Percentiles rank a stretch among this genome's conserved stretches.
Conservation (phyloP, 23 red algal genomes). For the Agarophyton chilense region DNA sequence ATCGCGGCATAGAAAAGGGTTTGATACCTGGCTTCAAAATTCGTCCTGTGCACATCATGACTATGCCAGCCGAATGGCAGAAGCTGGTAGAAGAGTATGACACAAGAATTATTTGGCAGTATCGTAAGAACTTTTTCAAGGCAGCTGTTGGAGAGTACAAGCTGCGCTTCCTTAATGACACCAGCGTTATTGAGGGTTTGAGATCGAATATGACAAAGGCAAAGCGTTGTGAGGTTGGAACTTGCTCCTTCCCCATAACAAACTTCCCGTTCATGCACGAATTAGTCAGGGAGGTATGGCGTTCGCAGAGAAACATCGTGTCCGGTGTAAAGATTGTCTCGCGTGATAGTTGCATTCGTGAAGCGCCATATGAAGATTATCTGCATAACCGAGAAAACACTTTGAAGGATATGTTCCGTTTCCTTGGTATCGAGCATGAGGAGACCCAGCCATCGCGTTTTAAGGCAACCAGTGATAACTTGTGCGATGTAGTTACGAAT, state of each 20-base stretch:
- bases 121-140: slow-evolving; percentile 69
- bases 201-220: neutral
- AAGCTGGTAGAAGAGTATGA: slow-evolving; percentile 49
- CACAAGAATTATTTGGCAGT: slow-evolving; percentile 65
- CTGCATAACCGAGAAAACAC: slow-evolving; percentile 29
- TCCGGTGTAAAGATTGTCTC: slow-evolving; percentile 33
- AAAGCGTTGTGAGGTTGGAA: slow-evolving; percentile 60
- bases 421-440: slow-evolving; percentile 41
- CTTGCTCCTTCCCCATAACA: slow-evolving; percentile 49
- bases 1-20: slow-evolving; percentile 28
- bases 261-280: slow-evolving; percentile 46
- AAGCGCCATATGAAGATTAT: slow-evolving; percentile 57
- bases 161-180: slow-evolving; percentile 60
- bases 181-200: slow-evolving; percentile 51
- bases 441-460: slow-evolving; percentile 19
- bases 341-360: slow-evolving; percentile 46
- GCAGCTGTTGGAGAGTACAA: slow-evolving; percentile 69
- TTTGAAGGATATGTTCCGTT: slow-evolving; percentile 38
- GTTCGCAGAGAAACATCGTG: slow-evolving; percentile 39
- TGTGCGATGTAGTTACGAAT: slow-evolving; percentile 66
- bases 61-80: slow-evolving; percentile 37
- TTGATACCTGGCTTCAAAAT: slow-evolving; percentile 53
- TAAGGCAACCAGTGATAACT: slow-evolving; percentile 54
- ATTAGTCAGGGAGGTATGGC: slow-evolving; percentile 26
- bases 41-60: slow-evolving; percentile 46